A percentile compares a stretch with the other conserved stretches of the same genome.
These are phyloP conservation scores for Tuber magnatum DNA, from an alignment of 495 filamentous ascomycete species.

Conservation along the genomic window DNA sequence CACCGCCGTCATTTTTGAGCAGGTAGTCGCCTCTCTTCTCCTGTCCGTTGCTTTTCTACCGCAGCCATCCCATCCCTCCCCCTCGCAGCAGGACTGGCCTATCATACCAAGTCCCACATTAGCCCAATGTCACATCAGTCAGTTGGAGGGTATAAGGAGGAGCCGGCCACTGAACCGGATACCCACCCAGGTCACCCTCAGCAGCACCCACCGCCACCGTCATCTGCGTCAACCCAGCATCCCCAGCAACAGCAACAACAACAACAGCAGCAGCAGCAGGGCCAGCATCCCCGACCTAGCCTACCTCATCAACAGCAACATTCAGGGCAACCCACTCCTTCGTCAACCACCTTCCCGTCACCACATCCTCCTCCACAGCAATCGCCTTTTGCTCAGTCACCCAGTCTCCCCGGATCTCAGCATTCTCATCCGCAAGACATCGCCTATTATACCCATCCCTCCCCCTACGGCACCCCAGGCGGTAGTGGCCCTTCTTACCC, in stretches of 20 bases:
- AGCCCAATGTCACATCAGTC: constrained; percentile 38
- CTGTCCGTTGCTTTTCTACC: constrained; percentile 30
- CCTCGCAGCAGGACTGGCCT: constrained; percentile 24
- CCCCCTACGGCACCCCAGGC: constrained; percentile 64
- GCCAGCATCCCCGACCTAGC: constrained; percentile 58
- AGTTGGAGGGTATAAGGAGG: constrained; percentile 42
- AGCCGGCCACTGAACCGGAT: constrained; percentile 41
- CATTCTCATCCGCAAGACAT: constrained; percentile 55
- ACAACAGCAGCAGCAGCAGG: constrained; percentile 53
- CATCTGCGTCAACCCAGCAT: constrained; percentile 34
- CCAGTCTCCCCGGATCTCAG: constrained; percentile 47
- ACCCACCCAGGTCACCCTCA: constrained; percentile 40
- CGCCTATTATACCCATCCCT: constrained; percentile 66
- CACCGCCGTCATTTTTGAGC: constrained; percentile 35
- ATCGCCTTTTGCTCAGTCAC: constrained; percentile 38
- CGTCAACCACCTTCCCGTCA: constrained; percentile 40
- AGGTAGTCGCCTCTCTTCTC: constrained; percentile 20
- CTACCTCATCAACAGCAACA: constrained; percentile 62
- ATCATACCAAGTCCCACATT: constrained; percentile 32
- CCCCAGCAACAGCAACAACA: constrained; percentile 45
- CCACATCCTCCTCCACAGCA: constrained; percentile 40
- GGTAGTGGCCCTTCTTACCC: constrained; percentile 62
- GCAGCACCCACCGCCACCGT: constrained; percentile 37
- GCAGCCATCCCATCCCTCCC: constrained; percentile 20
- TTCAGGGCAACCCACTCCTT: constrained; percentile 45